Base-by-base conservation (phyloP, 164 flowering plant species). In the Sextonia rubra region DNA sequence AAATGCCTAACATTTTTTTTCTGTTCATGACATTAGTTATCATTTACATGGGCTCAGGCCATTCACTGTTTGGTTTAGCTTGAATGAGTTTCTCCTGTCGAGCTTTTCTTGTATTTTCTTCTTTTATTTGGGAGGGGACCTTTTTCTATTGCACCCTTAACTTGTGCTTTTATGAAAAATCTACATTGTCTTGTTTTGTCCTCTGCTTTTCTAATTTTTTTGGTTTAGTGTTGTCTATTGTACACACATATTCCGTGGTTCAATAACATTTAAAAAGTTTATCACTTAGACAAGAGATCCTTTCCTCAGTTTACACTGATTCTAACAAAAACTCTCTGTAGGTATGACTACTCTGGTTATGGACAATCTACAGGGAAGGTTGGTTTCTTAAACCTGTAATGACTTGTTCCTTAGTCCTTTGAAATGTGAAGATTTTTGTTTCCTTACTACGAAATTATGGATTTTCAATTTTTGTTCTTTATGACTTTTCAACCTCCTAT, bases 311-410 rank as follows among this genome's bases (percentile, higher is more conserved):
- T 26, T 26, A 64, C 27, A 27, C 18, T 64, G 67, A 64, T 64
- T 64, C 67, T 7, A 64, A 64, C 14, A 32, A 29, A 64, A 25
- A 20, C 17, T 29, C 27, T 27, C 74, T 29, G 49, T 77, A 91
- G 97, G 81, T 91, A 90, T 79, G 97, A 91, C 77, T 91, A 91
- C 76, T 90, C 97, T 78, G 97, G 97, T 32, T 91, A 91, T 81
- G 97, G 97, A 71, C 94, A 84, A 68, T 91, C 97, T 37, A 82
- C 89, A 18, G 97, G 97, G 80, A 91, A 91, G 97, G 97, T 91
- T 60, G 12, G 85, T 74, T 66, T 63, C 68, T 60, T 68, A 15
- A 52, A 47, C 29, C 58, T 22, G 22, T 44, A 60, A 65, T 71
- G 73, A 20, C 52, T 66, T 66, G 58, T 52, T 52, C 52, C 25